Percentiles rank a stretch among this genome's conserved stretches.
phyloP scores from a whole-genome alignment of 108 stramenopile genomes.

The Nannochloropsis salina region DNA sequence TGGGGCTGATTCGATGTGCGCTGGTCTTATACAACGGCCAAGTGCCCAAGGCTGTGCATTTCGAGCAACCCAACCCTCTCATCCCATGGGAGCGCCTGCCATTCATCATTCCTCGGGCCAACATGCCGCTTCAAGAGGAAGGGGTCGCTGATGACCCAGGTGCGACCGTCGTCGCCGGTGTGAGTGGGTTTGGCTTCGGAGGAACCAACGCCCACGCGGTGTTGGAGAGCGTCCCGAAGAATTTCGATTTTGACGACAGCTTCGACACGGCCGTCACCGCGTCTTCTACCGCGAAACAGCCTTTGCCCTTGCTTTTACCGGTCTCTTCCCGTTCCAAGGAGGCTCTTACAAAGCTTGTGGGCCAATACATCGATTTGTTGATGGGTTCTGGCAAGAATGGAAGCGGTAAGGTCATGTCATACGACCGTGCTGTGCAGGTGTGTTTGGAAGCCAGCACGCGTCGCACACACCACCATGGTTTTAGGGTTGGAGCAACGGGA shows the following conservation, averaged over 20 bases:
- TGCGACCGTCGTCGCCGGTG: neutral
- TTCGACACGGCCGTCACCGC: slow-evolving; percentile 1
- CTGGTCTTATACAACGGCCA: slow-evolving; percentile 19
- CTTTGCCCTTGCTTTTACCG: slow-evolving; percentile 9
- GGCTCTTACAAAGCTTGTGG: neutral
- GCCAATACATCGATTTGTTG: neutral
- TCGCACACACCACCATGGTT: slow-evolving; percentile 12
- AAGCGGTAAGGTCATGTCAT: neutral
- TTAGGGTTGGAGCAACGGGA: neutral
- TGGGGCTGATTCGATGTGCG: slow-evolving; percentile 26
- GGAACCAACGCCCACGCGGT: neutral
- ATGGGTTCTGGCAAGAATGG: neutral
- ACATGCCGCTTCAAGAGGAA: slow-evolving; percentile 6
- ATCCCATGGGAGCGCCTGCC: slow-evolving; percentile 14
- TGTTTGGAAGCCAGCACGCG: slow-evolving; percentile 1
- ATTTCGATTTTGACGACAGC: slow-evolving; percentile 1
- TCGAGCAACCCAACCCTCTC: slow-evolving; percentile 16
- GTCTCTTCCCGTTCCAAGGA: neutral
- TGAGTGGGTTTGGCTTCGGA: slow-evolving; percentile 21
- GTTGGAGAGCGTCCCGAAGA: neutral
- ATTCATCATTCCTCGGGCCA: slow-evolving; percentile 17
- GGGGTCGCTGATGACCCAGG: neutral
- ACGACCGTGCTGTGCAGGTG: neutral
- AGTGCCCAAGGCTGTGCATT: neutral
- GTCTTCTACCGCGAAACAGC: neutral